These are phyloP conservation scores for Sporothrix humicola DNA, from an alignment of 2,329 filamentous ascomycete genomes.

Conservation along the genomic window DNA sequence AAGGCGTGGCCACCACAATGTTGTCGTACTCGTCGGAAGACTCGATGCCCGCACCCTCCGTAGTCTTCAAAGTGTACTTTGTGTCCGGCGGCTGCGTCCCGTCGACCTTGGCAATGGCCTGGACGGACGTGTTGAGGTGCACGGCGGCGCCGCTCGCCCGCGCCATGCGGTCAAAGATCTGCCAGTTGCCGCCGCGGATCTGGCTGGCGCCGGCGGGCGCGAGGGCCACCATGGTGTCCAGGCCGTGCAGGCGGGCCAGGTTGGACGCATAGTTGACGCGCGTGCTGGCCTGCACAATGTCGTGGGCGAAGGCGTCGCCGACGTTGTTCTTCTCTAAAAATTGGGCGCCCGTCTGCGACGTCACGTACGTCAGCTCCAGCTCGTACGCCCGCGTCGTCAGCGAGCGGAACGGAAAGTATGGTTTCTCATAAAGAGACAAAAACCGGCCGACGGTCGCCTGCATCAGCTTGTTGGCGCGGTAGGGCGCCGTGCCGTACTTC, in stretches of 20 bases:
- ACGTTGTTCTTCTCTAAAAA: conserved; percentile 73
- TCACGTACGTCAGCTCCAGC: conserved; percentile 69
- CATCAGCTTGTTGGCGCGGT: conserved; percentile 74
- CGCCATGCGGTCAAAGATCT: conserved; percentile 86
- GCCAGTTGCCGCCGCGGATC: conserved; percentile 88
- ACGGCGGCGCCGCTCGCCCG: conserved; percentile 65
- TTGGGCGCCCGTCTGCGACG: conserved; percentile 73
- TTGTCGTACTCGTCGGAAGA: conserved; percentile 68
- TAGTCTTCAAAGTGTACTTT: conserved; percentile 56
- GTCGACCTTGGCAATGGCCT: conserved; percentile 36
- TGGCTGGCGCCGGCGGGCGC: conserved; percentile 82
- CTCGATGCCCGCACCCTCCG: background rate
- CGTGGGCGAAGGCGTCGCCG: conserved; percentile 68
- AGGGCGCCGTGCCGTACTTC: conserved; percentile 82
- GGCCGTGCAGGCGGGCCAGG: conserved; percentile 79
- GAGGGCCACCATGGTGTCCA: conserved; percentile 92
- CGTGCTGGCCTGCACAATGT: conserved; percentile 89
- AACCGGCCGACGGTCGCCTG: conserved; percentile 74
- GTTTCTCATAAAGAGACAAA: conserved; percentile 77
- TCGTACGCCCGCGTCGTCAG: conserved; percentile 71
- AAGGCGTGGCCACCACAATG: conserved; percentile 81
- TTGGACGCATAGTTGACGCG: conserved; percentile 96
- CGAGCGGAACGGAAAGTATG: conserved; percentile 82
- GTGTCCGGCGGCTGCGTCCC: background rate
- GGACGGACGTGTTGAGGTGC: conserved; percentile 70